Evolutionary conservation across 2,329 filamentous ascomycete species (phyloP).

Genomic region (Periconia digitata): DNA sequence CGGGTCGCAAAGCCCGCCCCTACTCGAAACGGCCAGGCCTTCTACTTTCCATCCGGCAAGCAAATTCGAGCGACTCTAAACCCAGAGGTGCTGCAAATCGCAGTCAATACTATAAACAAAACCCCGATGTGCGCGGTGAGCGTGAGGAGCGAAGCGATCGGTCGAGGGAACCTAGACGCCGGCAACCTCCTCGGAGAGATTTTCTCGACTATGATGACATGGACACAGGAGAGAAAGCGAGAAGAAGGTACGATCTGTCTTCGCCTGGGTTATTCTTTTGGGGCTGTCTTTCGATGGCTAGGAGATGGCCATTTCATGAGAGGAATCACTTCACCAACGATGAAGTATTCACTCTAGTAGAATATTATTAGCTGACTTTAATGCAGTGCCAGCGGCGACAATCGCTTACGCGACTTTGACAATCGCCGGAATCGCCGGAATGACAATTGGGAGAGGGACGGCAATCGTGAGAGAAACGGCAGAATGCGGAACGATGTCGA

Average conservation of each 20-base stretch:
- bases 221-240: conserved; percentile 17
- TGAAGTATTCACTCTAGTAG: no score
- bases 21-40: conserved; percentile 69
- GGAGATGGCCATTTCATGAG: no score
- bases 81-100: conserved; percentile 73
- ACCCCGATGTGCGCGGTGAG: conserved; percentile 77
- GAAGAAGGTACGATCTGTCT: conserved; percentile 21
- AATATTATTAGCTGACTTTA: conserved; percentile 23
- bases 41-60: conserved; percentile 71
- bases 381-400: conserved; percentile 58
- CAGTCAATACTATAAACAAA: conserved; percentile 89
- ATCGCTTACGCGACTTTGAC: conserved; percentile 78
- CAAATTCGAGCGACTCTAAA: conserved; percentile 78
- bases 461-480: conserved; percentile 15
- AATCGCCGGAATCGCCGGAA: conserved; percentile 25
- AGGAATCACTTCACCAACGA: no score
- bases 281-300: no score
- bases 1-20: conserved; percentile 67
- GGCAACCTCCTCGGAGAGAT: conserved; percentile 43
- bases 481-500: conserved; percentile 27
- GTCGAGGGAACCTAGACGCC: conserved; percentile 51
- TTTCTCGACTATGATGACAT: conserved; percentile 31
- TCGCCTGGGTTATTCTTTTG: neutral
- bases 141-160: conserved; percentile 48
- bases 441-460: conserved; percentile 10